Evolutionary conservation across 139 green algal species (phyloP).

Genomic region (Micractinium sp.): DNA sequence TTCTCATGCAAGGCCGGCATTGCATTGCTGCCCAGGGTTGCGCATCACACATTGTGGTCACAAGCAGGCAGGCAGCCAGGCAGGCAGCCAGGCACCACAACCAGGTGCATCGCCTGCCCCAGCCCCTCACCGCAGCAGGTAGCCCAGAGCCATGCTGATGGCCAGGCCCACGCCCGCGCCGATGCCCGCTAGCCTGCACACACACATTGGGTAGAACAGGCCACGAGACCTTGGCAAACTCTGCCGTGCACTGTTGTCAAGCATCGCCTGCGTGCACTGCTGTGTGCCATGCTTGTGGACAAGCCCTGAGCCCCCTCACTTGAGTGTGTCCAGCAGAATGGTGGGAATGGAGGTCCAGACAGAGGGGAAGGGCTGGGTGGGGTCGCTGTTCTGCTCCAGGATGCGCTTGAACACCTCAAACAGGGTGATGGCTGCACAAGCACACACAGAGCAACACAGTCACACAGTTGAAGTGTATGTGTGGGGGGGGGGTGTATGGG

Average conservation of each 20-base stretch:
- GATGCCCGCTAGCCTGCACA: slow-evolving; percentile 40
- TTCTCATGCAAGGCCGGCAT: too few species aligned
- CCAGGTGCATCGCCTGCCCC: neutral
- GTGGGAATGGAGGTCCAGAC: slow-evolving; percentile 40
- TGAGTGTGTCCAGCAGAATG: slow-evolving; percentile 37
- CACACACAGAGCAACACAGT: neutral
- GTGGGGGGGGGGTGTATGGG: neutral
- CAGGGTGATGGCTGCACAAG: slow-evolving; percentile 68
- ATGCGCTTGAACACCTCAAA: slow-evolving; percentile 80
- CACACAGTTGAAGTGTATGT: too few species aligned
- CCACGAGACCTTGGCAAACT: neutral
- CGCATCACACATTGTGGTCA: neutral
- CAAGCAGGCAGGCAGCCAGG: too few species aligned
- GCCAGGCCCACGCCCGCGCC: slow-evolving; percentile 68
- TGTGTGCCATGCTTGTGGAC: too few species aligned
- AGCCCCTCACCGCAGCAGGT: slow-evolving; percentile 48
- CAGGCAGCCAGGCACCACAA: too few species aligned
- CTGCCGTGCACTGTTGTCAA: too few species aligned
- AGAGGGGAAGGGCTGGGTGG: neutral
- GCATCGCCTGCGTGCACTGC: too few species aligned
- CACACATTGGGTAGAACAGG: neutral
- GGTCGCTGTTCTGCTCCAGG: slow-evolving; percentile 40
- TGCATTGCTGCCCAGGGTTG: neutral
- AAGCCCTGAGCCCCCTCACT: neutral
- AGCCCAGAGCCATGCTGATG: slow-evolving; percentile 53